A percentile compares a stretch with the other conserved stretches of the same genome.
phyloP scores from a whole-genome alignment of 2,329 filamentous ascomycete genomes.

The Albifimbria verrucaria region DNA sequence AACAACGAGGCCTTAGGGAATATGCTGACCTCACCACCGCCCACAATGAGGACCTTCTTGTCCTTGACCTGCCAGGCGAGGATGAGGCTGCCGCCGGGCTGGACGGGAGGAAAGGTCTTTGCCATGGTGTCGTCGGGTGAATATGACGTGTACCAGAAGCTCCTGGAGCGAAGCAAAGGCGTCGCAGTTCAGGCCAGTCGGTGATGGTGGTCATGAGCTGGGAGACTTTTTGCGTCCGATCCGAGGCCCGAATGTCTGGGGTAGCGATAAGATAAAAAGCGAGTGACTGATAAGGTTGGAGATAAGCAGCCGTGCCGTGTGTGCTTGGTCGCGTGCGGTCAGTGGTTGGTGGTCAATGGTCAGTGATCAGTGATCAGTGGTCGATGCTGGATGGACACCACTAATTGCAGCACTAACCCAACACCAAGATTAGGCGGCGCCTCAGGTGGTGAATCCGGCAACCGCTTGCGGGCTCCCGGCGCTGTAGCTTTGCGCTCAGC shows the following conservation, averaged over 20 bases:
- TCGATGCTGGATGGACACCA: no score
- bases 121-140: slow-evolving; percentile 21
- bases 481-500: no score
- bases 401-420: no score
- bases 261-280: slow-evolving; percentile 1
- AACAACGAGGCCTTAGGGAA: slow-evolving; percentile 8
- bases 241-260: slow-evolving; percentile 3
- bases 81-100: slow-evolving; percentile 89
- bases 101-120: slow-evolving; percentile 68
- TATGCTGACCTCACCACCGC: slow-evolving; percentile 79
- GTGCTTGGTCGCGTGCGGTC: not conserved
- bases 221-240: slow-evolving; percentile 15
- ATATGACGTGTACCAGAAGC: slow-evolving; percentile 4
- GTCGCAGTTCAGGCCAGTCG: slow-evolving; percentile 11
- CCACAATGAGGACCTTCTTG: slow-evolving; percentile 87
- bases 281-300: no score
- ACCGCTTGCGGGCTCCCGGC: no score
- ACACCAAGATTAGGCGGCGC: no score
- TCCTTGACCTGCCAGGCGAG: slow-evolving; percentile 92
- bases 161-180: slow-evolving; percentile 3
- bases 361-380: no score
- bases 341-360: no score
- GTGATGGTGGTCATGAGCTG: slow-evolving; percentile 14
- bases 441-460: no score
- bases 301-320: not conserved